A percentile compares a stretch with the other conserved stretches of the same genome.
Evolutionary conservation across 164 flowering plant genomes (phyloP).

Genomic region (Amborella trichopoda): DNA sequence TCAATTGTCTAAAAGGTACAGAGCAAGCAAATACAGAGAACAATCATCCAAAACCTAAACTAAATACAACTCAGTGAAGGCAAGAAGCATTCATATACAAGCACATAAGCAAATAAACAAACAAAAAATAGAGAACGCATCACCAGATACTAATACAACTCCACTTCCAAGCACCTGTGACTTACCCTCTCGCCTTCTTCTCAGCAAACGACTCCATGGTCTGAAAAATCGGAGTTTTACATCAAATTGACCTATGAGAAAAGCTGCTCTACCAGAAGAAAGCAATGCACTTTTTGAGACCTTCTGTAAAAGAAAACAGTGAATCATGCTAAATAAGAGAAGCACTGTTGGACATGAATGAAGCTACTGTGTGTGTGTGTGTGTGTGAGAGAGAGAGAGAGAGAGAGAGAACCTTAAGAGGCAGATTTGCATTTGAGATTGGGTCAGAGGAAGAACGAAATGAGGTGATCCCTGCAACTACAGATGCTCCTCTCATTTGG

Average conservation of each 20-base stretch:
- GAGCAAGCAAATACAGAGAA: not conserved
- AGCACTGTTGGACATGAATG: not conserved
- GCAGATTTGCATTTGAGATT: constrained; percentile 11
- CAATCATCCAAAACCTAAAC: not conserved
- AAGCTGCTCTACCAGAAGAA: not conserved
- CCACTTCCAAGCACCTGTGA: constrained; percentile 10
- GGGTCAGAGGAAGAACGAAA: constrained; percentile 8
- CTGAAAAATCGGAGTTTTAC: constrained; percentile 10
- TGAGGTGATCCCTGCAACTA: constrained; percentile 9
- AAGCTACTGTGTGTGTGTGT: constrained; percentile 19
- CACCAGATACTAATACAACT: no score
- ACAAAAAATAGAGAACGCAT: no score
- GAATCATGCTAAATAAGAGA: not conserved
- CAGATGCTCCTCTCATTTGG: constrained; percentile 15
- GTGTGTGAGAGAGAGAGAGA: constrained; percentile 10
- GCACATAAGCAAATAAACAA: not conserved
- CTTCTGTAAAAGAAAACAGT: not conserved
- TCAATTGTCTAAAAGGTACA: not conserved
- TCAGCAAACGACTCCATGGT: constrained; percentile 5
- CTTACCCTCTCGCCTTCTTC: constrained; percentile 6
- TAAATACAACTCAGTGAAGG: not conserved
- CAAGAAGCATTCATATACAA: not conserved
- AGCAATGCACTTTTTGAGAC: no score
- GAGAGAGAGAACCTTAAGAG: constrained; percentile 19
- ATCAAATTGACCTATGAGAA: not conserved